Evolutionary conservation across 345 rosid species (phyloP).

Genomic region (Balakata baccata): DNA sequence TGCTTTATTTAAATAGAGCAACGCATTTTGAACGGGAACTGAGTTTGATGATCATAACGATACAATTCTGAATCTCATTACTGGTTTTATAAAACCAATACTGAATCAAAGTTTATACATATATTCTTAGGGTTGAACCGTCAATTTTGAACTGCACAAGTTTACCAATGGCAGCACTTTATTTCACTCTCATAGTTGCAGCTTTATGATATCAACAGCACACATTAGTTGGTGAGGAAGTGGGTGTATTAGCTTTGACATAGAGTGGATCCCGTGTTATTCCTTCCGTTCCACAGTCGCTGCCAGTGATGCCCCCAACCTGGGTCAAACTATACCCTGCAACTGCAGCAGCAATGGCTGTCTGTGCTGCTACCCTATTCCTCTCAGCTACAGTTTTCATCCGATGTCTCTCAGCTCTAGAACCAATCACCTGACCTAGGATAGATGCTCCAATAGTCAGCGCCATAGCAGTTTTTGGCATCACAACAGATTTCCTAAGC

Average conservation of each 20-base stretch:
- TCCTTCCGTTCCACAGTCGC: slow-evolving; percentile 40
- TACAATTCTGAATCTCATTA: not conserved
- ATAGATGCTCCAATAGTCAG: slow-evolving; percentile 83
- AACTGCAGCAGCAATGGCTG: slow-evolving; percentile 27
- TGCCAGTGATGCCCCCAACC: slow-evolving; percentile 16
- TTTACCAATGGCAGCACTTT: not conserved
- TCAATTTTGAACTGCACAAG: not conserved
- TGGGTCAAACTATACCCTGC: slow-evolving; percentile 24
- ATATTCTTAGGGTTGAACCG: not conserved
- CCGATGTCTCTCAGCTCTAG: slow-evolving; percentile 79
- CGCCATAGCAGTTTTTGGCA: slow-evolving; percentile 90
- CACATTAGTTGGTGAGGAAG: slow-evolving; percentile 11
- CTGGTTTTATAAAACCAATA: not conserved
- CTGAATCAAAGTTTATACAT: too few relatives aligned
- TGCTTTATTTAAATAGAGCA: not conserved
- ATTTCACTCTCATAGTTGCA: not conserved
- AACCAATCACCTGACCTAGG: slow-evolving; percentile 80
- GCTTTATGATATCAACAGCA: slow-evolving; percentile 12
- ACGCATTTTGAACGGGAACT: not conserved
- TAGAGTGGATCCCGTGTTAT: slow-evolving; percentile 20
- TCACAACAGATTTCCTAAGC: slow-evolving; percentile 77
- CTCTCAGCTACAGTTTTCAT: slow-evolving; percentile 41
- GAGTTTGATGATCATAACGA: not conserved
- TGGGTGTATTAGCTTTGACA: slow-evolving; percentile 1
- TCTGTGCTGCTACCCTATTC: slow-evolving; percentile 22